These are phyloP conservation scores for Dictyostelium purpureum DNA, from an alignment of 78 protist genomes.

Conservation along the genomic window DNA sequence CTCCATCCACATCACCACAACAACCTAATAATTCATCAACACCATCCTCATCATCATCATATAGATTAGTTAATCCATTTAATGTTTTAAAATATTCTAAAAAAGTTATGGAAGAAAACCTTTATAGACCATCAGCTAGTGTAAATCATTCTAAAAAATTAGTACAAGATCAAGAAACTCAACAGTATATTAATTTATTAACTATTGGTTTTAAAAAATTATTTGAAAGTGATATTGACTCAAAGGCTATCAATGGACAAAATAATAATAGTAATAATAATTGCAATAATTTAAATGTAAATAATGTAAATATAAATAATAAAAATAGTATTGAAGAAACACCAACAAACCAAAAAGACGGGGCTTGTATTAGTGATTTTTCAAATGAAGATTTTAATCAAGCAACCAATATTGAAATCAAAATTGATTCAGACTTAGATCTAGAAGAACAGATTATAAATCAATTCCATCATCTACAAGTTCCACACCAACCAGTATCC, in stretches of 20 bases:
- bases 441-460: background rate
- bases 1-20: too few relatives aligned
- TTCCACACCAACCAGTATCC: background rate
- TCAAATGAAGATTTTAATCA: slow-evolving; percentile 6
- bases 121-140: slow-evolving; percentile 46
- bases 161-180: slow-evolving; percentile 4
- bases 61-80: slow-evolving; percentile 50
- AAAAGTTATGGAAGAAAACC: slow-evolving; percentile 55
- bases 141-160: background rate
- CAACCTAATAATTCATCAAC: too few relatives aligned
- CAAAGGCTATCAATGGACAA: too few relatives aligned
- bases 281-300: too few relatives aligned
- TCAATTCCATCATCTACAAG: background rate
- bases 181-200: slow-evolving; percentile 12
- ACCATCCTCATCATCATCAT: slow-evolving; percentile 22
- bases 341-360: too few relatives aligned
- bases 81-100: slow-evolving; percentile 61
- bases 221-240: slow-evolving; percentile 3
- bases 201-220: slow-evolving; percentile 27
- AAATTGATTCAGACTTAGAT: background rate
- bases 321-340: too few relatives aligned
- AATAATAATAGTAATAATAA: too few relatives aligned
- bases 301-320: too few relatives aligned
- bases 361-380: too few relatives aligned
- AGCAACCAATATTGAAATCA: background rate